Percentiles rank a stretch among this genome's conserved stretches.
phyloP scores from a whole-genome alignment of 225 moss, liverwort and hornwort genomes.

The Takakia lepidozioides region DNA sequence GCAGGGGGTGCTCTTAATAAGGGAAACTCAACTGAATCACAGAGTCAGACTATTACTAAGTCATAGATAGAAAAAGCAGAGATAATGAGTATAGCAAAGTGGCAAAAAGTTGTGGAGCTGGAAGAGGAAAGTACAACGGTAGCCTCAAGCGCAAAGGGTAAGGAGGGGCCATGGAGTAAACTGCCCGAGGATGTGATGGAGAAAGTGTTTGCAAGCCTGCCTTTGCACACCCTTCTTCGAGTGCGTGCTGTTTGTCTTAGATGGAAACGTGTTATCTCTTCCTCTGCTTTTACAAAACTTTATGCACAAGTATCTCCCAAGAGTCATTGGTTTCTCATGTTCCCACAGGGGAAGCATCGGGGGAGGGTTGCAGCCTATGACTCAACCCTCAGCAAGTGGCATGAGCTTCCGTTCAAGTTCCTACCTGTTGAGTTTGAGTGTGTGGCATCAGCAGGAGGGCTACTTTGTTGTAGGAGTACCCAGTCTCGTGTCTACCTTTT shows the following conservation, averaged over 20 bases:
- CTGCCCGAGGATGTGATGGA: slow-evolving; percentile 34
- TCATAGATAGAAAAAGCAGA: too few species aligned
- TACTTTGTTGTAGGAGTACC: slow-evolving; percentile 32
- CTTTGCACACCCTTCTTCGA: slow-evolving; percentile 21
- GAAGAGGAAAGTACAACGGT: slow-evolving; percentile 1
- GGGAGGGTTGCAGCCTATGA: slow-evolving; percentile 27
- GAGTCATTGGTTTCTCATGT: slow-evolving; percentile 36
- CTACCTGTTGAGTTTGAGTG: slow-evolving; percentile 28
- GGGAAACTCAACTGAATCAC: too few species aligned
- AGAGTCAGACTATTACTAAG: too few species aligned
- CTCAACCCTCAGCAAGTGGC: slow-evolving; percentile 26
- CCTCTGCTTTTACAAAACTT: slow-evolving; percentile 13
- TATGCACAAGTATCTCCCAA: slow-evolving; percentile 13
- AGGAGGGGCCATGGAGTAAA: slow-evolving; percentile 15
- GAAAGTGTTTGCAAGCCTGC: slow-evolving; percentile 17
- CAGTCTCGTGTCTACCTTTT: slow-evolving; percentile 34
- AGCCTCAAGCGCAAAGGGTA: slow-evolving; percentile 11
- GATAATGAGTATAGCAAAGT: too few species aligned
- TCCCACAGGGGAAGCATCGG: slow-evolving; percentile 27
- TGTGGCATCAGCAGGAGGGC: slow-evolving; percentile 31
- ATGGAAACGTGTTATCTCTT: slow-evolving; percentile 26
- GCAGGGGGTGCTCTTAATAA: too few species aligned
- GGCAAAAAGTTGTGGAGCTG: slow-evolving; percentile 14
- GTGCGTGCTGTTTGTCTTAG: slow-evolving; percentile 27
- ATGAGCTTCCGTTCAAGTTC: slow-evolving; percentile 29